A percentile compares a stretch with the other conserved stretches of the same genome.
These are phyloP conservation scores for Fusarium sp. DNA, from an alignment of 2,329 filamentous ascomycete species.

Conservation along the genomic window DNA sequence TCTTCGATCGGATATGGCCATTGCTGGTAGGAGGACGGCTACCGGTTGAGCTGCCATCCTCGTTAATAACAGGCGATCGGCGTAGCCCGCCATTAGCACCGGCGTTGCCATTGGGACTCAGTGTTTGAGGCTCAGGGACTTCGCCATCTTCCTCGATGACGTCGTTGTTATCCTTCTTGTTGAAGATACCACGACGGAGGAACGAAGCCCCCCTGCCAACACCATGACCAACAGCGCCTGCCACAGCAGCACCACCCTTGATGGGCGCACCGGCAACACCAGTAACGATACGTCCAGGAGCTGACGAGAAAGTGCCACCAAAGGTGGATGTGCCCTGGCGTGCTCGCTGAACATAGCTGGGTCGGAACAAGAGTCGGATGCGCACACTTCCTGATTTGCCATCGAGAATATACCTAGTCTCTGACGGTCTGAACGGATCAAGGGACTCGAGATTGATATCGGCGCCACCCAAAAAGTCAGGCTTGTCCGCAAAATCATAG, in stretches of 20 bases:
- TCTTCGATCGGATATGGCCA: conserved; percentile 66
- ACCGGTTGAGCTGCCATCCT: conserved; percentile 48
- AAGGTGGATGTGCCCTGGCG: conserved; percentile 94
- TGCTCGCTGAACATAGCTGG: conserved; percentile 87
- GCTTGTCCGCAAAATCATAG: conserved; percentile 96
- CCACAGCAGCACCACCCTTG: conserved; percentile 87
- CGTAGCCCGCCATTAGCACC: conserved; percentile 55
- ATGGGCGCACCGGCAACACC: conserved; percentile 88
- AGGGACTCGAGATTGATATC: conserved; percentile 81
- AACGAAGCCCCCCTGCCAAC: conserved; percentile 93
- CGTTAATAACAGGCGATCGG: conserved; percentile 56
- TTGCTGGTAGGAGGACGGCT: conserved; percentile 47
- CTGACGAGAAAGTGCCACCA: conserved; percentile 85
- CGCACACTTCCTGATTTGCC: conserved; percentile 89
- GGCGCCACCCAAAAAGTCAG: conserved; percentile 86
- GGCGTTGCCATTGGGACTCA: conserved; percentile 53
- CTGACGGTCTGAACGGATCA: conserved; percentile 86
- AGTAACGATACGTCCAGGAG: conserved; percentile 88
- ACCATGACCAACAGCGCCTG: conserved; percentile 76
- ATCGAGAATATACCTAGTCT: conserved; percentile 80
- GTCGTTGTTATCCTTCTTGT: conserved; percentile 75
- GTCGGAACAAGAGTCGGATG: conserved; percentile 89
- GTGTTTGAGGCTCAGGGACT: conserved; percentile 56
- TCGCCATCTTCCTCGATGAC: conserved; percentile 62
- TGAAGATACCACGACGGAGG: conserved; percentile 84